Percentiles rank a stretch among this genome's conserved stretches.
These are phyloP conservation scores for Clitoria ternatea DNA, from an alignment of 306 rosid genomes.

Conservation along the genomic window DNA sequence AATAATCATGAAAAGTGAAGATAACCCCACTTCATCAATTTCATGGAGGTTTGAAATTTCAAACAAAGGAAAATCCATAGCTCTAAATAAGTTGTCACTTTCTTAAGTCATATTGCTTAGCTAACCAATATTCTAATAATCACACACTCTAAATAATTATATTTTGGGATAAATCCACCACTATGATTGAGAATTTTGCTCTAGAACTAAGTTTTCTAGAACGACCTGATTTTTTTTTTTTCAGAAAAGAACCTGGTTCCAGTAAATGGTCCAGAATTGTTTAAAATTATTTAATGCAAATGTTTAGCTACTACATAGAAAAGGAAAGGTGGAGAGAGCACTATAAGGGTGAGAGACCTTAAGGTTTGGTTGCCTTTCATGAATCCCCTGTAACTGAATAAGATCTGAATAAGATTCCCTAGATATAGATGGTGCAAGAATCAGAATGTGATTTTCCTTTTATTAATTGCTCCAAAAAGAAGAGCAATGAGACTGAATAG, in stretches of 20 bases:
- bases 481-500: neutral
- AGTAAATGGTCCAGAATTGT: neutral
- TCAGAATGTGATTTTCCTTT: conserved; percentile 26
- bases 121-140: conserved; percentile 1
- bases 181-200: neutral
- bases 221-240: neutral
- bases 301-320: neutral
- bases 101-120: conserved; percentile 4
- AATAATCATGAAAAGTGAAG: neutral
- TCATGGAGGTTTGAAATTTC: conserved; percentile 12
- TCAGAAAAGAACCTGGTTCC: conserved; percentile 28
- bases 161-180: conserved; percentile 1
- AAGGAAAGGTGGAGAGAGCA: neutral
- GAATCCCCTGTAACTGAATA: conserved; percentile 6
- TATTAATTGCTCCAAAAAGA: conserved; percentile 1
- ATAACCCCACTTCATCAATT: neutral
- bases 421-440: conserved; percentile 32
- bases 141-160: neutral
- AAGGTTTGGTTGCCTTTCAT: conserved; percentile 6
- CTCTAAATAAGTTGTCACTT: neutral
- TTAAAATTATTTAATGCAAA: neutral
- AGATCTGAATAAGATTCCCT: conserved; percentile 29
- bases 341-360: neutral
- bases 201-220: conserved; percentile 1
- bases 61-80: neutral